A percentile compares a stretch with the other conserved stretches of the same genome.
Conservation (phyloP, 345 rosid genomes). For the Salix caprea region DNA sequence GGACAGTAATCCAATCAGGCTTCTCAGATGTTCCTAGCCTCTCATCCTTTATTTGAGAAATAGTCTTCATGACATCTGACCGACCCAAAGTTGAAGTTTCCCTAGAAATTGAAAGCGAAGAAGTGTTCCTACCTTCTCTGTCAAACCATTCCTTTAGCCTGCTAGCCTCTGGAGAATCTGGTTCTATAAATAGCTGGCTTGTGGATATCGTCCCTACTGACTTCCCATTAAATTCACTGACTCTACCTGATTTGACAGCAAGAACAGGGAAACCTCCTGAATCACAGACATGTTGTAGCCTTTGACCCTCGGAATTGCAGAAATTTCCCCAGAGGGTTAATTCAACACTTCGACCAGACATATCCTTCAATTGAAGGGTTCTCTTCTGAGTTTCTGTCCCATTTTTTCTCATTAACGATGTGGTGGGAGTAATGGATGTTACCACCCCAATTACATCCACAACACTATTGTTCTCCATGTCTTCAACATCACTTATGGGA, state of each 20-base stretch:
- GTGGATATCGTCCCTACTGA: slow-evolving; percentile 68
- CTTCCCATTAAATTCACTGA: slow-evolving; percentile 81
- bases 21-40: slow-evolving; percentile 86
- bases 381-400: slow-evolving; percentile 77
- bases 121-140: slow-evolving; percentile 58
- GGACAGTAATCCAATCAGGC: slow-evolving; percentile 83
- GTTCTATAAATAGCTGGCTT: slow-evolving; percentile 69
- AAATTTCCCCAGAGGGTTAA: slow-evolving; percentile 85
- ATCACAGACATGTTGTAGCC: slow-evolving; percentile 66
- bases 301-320: slow-evolving; percentile 71
- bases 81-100: slow-evolving; percentile 47
- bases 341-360: slow-evolving; percentile 80
- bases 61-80: slow-evolving; percentile 56
- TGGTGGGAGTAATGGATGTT: slow-evolving; percentile 46
- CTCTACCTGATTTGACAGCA: slow-evolving; percentile 70
- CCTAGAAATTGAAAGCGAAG: slow-evolving; percentile 67
- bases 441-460: slow-evolving; percentile 77
- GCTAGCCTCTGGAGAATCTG: slow-evolving; percentile 67
- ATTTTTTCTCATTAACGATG: slow-evolving; percentile 66
- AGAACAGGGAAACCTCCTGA: slow-evolving; percentile 72
- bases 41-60: slow-evolving; percentile 88
- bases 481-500: slow-evolving; percentile 59
- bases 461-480: slow-evolving; percentile 56
- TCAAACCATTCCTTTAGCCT: slow-evolving; percentile 71
- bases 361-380: slow-evolving; percentile 71